Conservation (phyloP, 257 asterid species). For the Capsicum pubescens region DNA sequence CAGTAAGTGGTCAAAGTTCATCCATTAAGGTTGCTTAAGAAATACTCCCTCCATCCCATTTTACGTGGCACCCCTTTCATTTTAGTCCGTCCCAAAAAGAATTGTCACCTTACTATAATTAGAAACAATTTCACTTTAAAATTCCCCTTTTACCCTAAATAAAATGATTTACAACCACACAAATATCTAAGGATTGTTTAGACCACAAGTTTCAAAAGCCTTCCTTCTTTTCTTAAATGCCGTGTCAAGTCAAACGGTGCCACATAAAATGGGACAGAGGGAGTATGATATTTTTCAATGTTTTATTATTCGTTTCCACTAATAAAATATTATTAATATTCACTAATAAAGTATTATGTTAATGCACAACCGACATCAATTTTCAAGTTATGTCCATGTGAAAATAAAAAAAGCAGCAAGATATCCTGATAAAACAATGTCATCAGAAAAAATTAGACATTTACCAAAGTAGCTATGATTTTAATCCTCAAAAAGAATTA, state of each 20-base stretch:
- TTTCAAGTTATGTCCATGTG: neutral
- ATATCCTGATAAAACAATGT: neutral
- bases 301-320: neutral
- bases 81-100: no score
- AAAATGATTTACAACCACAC: no score
- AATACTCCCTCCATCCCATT: no score
- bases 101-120: no score
- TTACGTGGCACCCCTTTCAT: no score
- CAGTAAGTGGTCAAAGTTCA: conserved; percentile 14
- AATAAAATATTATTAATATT: neutral
- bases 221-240: no score
- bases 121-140: no score
- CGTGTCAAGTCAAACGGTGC: no score
- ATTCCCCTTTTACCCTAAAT: no score
- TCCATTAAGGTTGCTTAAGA: conserved; percentile 23
- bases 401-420: neutral
- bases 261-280: no score
- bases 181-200: no score
- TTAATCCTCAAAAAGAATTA: neutral
- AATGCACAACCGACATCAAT: neutral
- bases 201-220: no score
- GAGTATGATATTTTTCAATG: neutral
- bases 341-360: neutral
- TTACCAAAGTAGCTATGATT: neutral
- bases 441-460: conserved; percentile 8